A percentile compares a stretch with the other conserved stretches of the same genome.
These are phyloP conservation scores for Teunomyces stri DNA, from an alignment of 805 yeast species.

Conservation along the genomic window DNA sequence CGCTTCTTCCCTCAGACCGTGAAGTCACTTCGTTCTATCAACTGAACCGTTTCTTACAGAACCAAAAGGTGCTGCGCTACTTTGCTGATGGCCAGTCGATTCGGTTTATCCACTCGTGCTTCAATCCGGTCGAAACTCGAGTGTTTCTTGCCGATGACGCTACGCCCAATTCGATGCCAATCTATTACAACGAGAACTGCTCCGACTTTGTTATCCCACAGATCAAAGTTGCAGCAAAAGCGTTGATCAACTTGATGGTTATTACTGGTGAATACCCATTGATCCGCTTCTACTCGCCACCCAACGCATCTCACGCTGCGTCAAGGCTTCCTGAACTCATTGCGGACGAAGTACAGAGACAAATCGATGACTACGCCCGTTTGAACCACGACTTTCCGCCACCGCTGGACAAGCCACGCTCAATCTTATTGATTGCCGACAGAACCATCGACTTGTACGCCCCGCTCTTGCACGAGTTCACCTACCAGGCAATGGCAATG, in stretches of 20 bases:
- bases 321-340: constrained; percentile 62
- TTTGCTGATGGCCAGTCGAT: constrained; percentile 31
- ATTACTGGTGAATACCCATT: constrained; percentile 86
- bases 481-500: constrained; percentile 88
- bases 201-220: constrained; percentile 58
- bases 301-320: constrained; percentile 51
- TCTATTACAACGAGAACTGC: constrained; percentile 68
- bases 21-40: constrained; percentile 17
- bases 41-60: constrained; percentile 24
- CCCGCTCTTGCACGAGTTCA: constrained; percentile 85
- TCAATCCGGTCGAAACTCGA: constrained; percentile 64
- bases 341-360: constrained; percentile 68
- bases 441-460: constrained; percentile 80
- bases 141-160: constrained; percentile 64
- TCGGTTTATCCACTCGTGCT: constrained; percentile 35
- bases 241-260: constrained; percentile 71
- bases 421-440: constrained; percentile 75
- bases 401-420: constrained; percentile 54
- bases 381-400: constrained; percentile 60
- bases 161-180: constrained; percentile 59
- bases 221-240: constrained; percentile 55
- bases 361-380: constrained; percentile 74
- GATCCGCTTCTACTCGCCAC: constrained; percentile 65
- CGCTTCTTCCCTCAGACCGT: constrained; percentile 25
- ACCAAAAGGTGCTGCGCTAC: constrained; percentile 28